Evolutionary conservation across 2,329 filamentous ascomycete species (phyloP).

Genomic region (Metarhizium robertsii): DNA sequence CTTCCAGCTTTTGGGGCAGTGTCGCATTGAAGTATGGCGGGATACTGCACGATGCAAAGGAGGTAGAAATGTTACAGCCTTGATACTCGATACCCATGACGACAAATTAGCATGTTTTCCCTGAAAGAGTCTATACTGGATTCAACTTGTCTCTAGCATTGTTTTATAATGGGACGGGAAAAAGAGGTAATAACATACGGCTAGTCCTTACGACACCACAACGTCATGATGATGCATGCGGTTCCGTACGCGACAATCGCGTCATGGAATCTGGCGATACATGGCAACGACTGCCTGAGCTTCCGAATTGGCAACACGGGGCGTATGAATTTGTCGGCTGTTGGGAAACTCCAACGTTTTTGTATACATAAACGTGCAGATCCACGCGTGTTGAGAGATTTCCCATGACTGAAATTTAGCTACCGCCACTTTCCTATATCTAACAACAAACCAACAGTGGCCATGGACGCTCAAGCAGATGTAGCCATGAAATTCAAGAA

Average conservation of each 20-base stretch:
- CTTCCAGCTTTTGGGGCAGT: conserved; percentile 45
- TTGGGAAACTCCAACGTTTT: too few relatives aligned
- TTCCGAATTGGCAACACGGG: too few relatives aligned
- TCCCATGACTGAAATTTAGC: too few relatives aligned
- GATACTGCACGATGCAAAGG: conserved; percentile 49
- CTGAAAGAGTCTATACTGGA: background rate
- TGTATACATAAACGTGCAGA: too few relatives aligned
- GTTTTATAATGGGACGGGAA: too few relatives aligned
- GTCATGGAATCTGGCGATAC: background rate
- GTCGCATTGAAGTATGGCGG: conserved; percentile 35
- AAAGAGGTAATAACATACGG: background rate
- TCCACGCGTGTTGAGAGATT: too few relatives aligned
- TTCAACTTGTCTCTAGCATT: too few relatives aligned
- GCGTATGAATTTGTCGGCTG: too few relatives aligned
- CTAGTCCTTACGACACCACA: background rate
- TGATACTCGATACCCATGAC: background rate
- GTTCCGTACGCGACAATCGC: background rate
- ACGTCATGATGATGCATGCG: background rate
- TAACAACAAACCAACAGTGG: background rate
- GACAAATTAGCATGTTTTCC: background rate
- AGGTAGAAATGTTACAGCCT: conserved; percentile 29
- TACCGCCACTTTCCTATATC: too few relatives aligned
- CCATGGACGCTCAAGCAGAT: background rate
- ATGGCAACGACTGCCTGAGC: too few relatives aligned
- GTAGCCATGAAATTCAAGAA: background rate